Evolutionary conservation across 1,139 yeast genomes (phyloP).

Genomic region (Geotrichum armillariae): DNA sequence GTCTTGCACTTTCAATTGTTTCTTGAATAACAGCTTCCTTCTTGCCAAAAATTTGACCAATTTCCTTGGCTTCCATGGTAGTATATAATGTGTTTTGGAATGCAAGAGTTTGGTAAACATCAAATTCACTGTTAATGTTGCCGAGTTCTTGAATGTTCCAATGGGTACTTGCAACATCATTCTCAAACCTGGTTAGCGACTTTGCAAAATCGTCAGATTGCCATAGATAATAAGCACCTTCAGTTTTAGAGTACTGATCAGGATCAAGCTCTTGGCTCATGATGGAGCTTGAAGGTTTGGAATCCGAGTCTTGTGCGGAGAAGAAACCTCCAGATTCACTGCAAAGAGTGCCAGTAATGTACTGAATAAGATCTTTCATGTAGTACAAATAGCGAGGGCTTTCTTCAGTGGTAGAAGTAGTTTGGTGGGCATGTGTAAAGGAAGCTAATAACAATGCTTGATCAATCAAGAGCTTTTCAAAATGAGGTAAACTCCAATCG

Average conservation of each 20-base stretch:
- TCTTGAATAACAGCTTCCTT: slow-evolving; percentile 27
- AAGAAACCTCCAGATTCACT: slow-evolving; percentile 35
- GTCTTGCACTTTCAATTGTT: slow-evolving; percentile 29
- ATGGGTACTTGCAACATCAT: slow-evolving; percentile 41
- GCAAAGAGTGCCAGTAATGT: slow-evolving; percentile 32
- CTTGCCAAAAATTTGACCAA: slow-evolving; percentile 39
- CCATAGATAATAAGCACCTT: slow-evolving; percentile 44
- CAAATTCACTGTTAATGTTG: slow-evolving; percentile 39
- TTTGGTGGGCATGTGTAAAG: slow-evolving; percentile 34
- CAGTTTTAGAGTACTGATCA: slow-evolving; percentile 27
- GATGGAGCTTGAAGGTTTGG: slow-evolving; percentile 23
- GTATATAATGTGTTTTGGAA: slow-evolving; percentile 38
- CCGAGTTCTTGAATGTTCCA: slow-evolving; percentile 42
- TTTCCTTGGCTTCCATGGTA: slow-evolving; percentile 28
- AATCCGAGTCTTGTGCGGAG: slow-evolving; percentile 42
- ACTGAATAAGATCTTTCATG: slow-evolving; percentile 34
- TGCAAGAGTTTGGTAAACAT: slow-evolving; percentile 35
- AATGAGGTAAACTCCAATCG: slow-evolving; percentile 45
- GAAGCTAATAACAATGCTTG: slow-evolving; percentile 41
- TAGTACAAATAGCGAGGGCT: slow-evolving; percentile 25
- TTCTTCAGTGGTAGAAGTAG: neutral
- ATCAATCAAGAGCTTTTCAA: slow-evolving; percentile 43
- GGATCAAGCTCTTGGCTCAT: slow-evolving; percentile 5
- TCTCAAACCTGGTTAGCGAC: slow-evolving; percentile 34
- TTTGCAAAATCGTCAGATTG: slow-evolving; percentile 37